phyloP scores from a whole-genome alignment of 306 rosid species.

The Castanea mollissima region DNA sequence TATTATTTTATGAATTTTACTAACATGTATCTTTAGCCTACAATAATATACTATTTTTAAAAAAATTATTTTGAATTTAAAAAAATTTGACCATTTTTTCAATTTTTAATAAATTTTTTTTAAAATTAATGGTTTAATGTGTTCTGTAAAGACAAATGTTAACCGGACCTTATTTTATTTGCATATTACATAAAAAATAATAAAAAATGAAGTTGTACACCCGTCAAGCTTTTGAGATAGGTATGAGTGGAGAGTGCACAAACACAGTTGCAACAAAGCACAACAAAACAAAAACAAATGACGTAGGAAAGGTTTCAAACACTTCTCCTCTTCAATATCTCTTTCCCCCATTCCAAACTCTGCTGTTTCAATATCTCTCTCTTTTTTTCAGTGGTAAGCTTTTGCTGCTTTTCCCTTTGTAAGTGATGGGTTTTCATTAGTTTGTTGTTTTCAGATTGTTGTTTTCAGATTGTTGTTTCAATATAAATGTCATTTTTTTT shows the following conservation, averaged over 20 bases:
- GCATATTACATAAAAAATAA: background rate
- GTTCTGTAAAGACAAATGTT: too few species aligned
- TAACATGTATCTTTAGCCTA: too few species aligned
- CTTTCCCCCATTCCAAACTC: background rate
- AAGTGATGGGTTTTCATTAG: background rate
- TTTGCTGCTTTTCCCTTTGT: background rate
- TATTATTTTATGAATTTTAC: too few species aligned
- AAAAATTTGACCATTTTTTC: too few species aligned
- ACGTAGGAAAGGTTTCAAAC: background rate
- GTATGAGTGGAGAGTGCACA: background rate
- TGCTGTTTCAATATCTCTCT: background rate
- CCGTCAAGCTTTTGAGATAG: background rate
- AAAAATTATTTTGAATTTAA: too few species aligned
- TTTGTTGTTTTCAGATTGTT: background rate
- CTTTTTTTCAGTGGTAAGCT: background rate
- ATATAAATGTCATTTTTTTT: background rate
- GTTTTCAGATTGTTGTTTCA: background rate
- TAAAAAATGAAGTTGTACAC: background rate
- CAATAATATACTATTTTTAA: too few species aligned
- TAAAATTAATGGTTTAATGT: too few species aligned
- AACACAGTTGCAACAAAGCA: background rate
- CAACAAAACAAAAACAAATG: background rate
- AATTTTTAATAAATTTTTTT: too few species aligned
- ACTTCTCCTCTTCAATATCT: background rate
- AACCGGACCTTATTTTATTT: too few species aligned